Conservation (phyloP, 2,329 filamentous ascomycete genomes). For the Sphaerostilbella broomeana region DNA sequence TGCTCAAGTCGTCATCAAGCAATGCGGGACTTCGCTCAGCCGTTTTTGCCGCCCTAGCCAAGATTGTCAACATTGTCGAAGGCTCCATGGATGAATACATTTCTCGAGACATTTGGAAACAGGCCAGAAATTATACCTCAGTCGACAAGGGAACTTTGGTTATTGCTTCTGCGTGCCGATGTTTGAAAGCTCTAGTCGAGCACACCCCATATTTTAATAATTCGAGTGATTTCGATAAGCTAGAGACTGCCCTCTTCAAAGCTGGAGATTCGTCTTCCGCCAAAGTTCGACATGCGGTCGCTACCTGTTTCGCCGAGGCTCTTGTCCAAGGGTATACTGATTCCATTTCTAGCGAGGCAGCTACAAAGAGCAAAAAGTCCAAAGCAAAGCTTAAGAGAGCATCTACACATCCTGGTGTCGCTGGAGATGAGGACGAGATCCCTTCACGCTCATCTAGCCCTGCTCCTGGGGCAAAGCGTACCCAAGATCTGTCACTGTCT, state of each 20-base stretch:
- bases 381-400: conserved; percentile 56
- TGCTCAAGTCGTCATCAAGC: conserved; percentile 70
- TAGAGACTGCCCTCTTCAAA: conserved; percentile 79
- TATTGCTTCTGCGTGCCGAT: conserved; percentile 70
- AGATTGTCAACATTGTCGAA: conserved; percentile 68
- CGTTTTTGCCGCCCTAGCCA: conserved; percentile 67
- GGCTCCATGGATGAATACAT: conserved; percentile 74
- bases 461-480: conserved; percentile 60
- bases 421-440: conserved; percentile 68
- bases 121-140: conserved; percentile 67
- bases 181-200: conserved; percentile 65
- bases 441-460: conserved; percentile 65
- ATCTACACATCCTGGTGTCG: conserved; percentile 53
- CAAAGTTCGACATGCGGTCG: conserved; percentile 76
- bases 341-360: conserved; percentile 43
- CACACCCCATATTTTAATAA: conserved; percentile 80
- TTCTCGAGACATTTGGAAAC: conserved; percentile 91
- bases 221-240: conserved; percentile 79
- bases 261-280: conserved; percentile 71
- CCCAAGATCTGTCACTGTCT: conserved; percentile 65
- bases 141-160: conserved; percentile 79
- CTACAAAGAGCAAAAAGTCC: conserved; percentile 60
- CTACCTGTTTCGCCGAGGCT: conserved; percentile 75
- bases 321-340: conserved; percentile 67
- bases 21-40: conserved; percentile 79